phyloP scores from a whole-genome alignment of 1,284 basidiomycete genomes.

The Apiotrichum mycotoxinovorans region DNA sequence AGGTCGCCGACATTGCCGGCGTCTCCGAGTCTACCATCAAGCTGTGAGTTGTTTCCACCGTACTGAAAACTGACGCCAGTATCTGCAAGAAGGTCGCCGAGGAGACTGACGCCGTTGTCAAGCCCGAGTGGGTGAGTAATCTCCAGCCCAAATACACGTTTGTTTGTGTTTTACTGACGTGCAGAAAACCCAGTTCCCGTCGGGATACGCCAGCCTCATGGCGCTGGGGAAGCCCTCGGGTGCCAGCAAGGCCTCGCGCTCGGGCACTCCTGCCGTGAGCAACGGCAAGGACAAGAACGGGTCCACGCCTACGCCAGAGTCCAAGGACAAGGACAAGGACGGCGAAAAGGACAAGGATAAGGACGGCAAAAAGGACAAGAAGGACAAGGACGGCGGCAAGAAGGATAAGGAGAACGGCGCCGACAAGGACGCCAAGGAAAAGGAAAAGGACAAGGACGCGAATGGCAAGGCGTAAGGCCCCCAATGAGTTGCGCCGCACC shows the following conservation, averaged over 20 bases:
- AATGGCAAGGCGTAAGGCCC: neutral
- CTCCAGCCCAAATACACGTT: too few species aligned
- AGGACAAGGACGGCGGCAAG: conserved; percentile 6
- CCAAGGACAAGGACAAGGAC: neutral
- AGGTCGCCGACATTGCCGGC: conserved; percentile 89
- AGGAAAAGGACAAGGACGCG: conserved; percentile 3
- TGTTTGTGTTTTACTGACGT: conserved; percentile 6
- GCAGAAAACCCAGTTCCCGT: conserved; percentile 21
- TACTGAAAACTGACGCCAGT: conserved; percentile 28
- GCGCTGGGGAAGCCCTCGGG: conserved; percentile 9
- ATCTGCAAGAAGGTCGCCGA: conserved; percentile 41
- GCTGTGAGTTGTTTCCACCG: conserved; percentile 50
- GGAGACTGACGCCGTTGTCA: conserved; percentile 38
- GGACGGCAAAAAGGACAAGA: neutral
- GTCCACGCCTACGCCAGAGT: neutral
- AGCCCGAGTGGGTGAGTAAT: conserved; percentile 45
- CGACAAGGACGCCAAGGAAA: conserved; percentile 3
- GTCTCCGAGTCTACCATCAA: conserved; percentile 98
- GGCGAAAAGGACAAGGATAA: neutral
- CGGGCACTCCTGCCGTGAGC: conserved; percentile 5
- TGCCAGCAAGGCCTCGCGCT: conserved; percentile 6
- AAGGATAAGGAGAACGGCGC: conserved; percentile 3
- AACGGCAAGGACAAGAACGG: conserved; percentile 1
- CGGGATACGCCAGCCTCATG: conserved; percentile 18
- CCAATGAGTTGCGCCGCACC: too few species aligned